A percentile compares a stretch with the other conserved stretches of the same genome.
phyloP scores from a whole-genome alignment of 2,329 filamentous ascomycete species.

The Ceratocystis huliohia region DNA sequence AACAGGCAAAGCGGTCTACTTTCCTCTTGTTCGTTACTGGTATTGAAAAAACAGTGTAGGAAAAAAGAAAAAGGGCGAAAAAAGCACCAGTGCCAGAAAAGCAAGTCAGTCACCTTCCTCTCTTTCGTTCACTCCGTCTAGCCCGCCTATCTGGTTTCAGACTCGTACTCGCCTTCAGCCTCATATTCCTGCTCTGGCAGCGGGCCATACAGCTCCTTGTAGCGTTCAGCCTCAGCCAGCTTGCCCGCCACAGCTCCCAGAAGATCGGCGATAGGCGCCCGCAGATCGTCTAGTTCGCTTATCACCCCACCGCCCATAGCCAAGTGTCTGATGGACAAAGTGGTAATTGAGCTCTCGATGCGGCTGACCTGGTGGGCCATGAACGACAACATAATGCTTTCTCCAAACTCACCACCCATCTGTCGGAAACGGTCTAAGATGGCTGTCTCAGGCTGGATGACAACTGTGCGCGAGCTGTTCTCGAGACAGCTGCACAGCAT shows the following conservation, averaged over 20 bases:
- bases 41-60: not conserved
- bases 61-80: not conserved
- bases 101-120: not conserved
- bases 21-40: not conserved
- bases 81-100: not conserved
- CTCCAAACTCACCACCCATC: conserved; percentile 72
- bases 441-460: conserved; percentile 66
- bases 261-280: conserved; percentile 64
- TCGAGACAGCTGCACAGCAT: conserved; percentile 89
- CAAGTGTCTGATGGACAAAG: conserved; percentile 66
- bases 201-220: conserved; percentile 42
- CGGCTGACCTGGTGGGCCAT: conserved; percentile 90
- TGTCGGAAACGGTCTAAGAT: conserved; percentile 57
- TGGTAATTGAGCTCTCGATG: conserved; percentile 70
- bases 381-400: conserved; percentile 76
- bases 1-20: not conserved
- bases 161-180: not conserved
- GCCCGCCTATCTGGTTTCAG: not conserved
- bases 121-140: too few relatives aligned
- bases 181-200: conserved; percentile 24
- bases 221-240: conserved; percentile 49
- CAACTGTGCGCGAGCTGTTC: conserved; percentile 30
- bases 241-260: conserved; percentile 49
- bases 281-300: conserved; percentile 54
- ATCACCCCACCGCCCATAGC: conserved; percentile 54